Evolutionary conservation across 1,284 basidiomycete species (phyloP).

Genomic region (Inonotus hispidus): DNA sequence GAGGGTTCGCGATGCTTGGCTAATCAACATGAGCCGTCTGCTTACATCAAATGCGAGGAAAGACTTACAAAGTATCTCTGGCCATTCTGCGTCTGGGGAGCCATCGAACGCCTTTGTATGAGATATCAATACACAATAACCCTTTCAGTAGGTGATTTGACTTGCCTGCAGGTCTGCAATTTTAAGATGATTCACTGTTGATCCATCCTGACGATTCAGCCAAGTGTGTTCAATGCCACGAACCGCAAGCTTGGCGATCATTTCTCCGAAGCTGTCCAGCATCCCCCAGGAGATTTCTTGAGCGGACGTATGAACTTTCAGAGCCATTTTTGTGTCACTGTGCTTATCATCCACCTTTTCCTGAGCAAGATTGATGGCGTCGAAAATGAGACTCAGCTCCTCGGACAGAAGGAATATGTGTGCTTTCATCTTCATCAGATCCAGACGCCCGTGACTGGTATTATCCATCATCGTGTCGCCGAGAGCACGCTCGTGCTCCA

Average conservation of each 20-base stretch:
- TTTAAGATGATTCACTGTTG: conserved; percentile 74
- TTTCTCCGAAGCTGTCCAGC: conserved; percentile 69
- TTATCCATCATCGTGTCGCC: conserved; percentile 35
- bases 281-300: conserved; percentile 93
- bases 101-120: conserved; percentile 77
- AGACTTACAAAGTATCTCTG: conserved; percentile 79
- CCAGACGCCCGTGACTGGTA: conserved; percentile 43
- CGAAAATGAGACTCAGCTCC: conserved; percentile 84
- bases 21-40: conserved; percentile 18
- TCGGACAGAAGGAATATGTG: conserved; percentile 75
- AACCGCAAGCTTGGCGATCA: conserved; percentile 85
- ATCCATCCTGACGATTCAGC: conserved; percentile 87
- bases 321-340: conserved; percentile 74
- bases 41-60: not conserved
- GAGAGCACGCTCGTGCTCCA: conserved; percentile 56
- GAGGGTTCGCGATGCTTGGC: conserved; percentile 49
- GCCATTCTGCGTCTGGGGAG: conserved; percentile 77
- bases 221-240: conserved; percentile 78
- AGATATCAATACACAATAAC: not conserved
- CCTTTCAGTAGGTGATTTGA: not conserved
- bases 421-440: conserved; percentile 68
- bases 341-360: conserved; percentile 62
- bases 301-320: conserved; percentile 78
- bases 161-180: conserved; percentile 59
- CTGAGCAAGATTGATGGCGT: conserved; percentile 82